A percentile compares a stretch with the other conserved stretches of the same genome.
Conservation (phyloP, 164 flowering plant species). For the Stephania japonica region DNA sequence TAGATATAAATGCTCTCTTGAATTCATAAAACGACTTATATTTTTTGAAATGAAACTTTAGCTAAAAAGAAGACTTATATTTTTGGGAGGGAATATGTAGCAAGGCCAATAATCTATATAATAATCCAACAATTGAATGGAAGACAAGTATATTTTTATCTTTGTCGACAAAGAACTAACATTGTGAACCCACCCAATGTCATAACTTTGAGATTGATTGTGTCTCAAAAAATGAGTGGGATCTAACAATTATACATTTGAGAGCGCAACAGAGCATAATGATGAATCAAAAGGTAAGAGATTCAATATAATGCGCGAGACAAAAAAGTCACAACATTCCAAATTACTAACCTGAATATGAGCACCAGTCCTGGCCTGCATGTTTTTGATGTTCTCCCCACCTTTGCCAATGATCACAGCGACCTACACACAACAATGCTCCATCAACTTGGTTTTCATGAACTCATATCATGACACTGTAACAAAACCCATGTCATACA, state of each 20-base stretch:
- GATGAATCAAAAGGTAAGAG: not conserved
- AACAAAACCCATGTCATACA: not conserved
- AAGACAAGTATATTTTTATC: no score
- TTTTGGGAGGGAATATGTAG: no score
- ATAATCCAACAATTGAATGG: no score
- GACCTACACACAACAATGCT: constrained; percentile 42
- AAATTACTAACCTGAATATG: constrained; percentile 65
- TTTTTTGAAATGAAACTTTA: no score
- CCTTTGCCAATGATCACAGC: constrained; percentile 95
- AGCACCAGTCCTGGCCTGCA: constrained; percentile 88
- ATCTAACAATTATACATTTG: not conserved
- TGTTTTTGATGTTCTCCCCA: constrained; percentile 86
- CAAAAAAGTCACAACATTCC: not conserved
- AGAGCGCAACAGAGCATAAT: not conserved
- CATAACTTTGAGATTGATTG: no score
- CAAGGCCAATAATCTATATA: no score
- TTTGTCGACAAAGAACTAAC: no score
- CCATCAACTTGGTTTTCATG: not conserved
- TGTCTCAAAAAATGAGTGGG: not conserved
- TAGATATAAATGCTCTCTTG: no score
- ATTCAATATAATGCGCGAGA: not conserved
- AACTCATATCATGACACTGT: not conserved
- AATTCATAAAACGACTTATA: no score
- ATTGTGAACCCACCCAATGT: no score
- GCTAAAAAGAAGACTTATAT: no score